Evolutionary conservation across 306 rosid species (phyloP).

Genomic region (Rosa chinensis): DNA sequence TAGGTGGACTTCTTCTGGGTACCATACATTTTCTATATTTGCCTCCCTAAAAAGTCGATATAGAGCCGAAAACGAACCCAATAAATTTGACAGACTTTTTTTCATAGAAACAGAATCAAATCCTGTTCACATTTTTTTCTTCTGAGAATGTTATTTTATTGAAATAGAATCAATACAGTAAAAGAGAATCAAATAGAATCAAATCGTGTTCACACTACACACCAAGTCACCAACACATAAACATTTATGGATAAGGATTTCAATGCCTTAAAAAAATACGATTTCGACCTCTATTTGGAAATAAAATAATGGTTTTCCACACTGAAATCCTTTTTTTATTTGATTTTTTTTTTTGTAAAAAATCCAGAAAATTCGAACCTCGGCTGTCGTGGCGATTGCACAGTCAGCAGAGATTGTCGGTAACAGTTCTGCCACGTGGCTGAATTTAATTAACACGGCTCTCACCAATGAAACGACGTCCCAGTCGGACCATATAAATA

Average conservation of each 20-base stretch:
- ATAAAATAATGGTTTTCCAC: not conserved
- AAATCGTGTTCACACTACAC: not conserved
- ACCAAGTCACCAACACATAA: not conserved
- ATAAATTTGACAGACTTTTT: not conserved
- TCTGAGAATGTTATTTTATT: not conserved
- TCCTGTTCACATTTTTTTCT: not conserved
- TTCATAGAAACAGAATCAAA: not conserved
- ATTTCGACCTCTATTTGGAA: not conserved
- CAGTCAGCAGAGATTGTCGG: constrained; percentile 25
- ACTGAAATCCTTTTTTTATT: too few relatives aligned
- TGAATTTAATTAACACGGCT: not conserved
- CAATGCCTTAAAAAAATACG: not conserved
- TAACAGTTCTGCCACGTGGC: constrained; percentile 44
- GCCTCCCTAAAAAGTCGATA: not conserved
- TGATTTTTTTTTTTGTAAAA: not conserved
- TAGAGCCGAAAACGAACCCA: not conserved
- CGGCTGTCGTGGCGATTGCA: constrained; percentile 23
- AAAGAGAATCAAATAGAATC: not conserved
- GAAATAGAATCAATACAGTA: not conserved
- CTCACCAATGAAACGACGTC: constrained; percentile 2
- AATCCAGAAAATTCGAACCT: not conserved
- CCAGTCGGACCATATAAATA: constrained; percentile 5
- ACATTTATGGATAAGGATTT: not conserved
- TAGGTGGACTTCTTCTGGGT: not conserved
- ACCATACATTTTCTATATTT: not conserved